Evolutionary conservation across 169 alveolate genomes (phyloP), one percentile per base, ranked within the genome.

Genomic region (Eimeria tenella): DNA sequence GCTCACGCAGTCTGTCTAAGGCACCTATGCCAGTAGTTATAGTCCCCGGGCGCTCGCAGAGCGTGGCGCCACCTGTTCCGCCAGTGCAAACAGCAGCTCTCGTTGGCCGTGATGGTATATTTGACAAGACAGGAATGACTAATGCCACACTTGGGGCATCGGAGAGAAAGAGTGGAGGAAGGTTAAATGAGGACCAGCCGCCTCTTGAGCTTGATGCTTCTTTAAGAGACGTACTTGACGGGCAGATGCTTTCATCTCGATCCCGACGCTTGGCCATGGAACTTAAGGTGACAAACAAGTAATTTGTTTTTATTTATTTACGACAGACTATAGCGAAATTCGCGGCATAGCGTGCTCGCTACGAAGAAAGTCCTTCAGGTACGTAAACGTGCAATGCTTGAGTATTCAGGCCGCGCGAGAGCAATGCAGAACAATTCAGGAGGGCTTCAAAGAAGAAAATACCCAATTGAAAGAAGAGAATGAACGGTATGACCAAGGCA

Each of bases 61-160:
- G 88, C 71, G 88, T 79, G 50, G 88, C 84, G 42, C 84, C 84
- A 31, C 84, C 84, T 74, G 19, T 74, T 10, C 84, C 84, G 42
- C 84, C 63, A 31, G 84, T 74, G 62, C 62, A 74, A 5, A 4
- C 63, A 74, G 62, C 25, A 17, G 7, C 25, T 74, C 63, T 15
- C 0, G 42, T 60, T 10, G 6, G n/a, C 0, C 84, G 63, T 42
- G 63, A 49, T 49, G 62, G 15, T 15, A 31, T 9, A 31, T 7
- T 19, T 49, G 84, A 49, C 15, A 60, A 74, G 50, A 74, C 84
- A 42, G 84, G 84, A 56, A 49, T 74, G 84, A 11, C 21, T 23
- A 49, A 13, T 49, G 63, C 9, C n/a, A 11, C 17, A 31, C 31
- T 13, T 60, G 50, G 62, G 58, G 23, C 58, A 3, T 42, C 84